phyloP scores from a whole-genome alignment of 768 basidiomycete genomes.

The Holtermanniella nyarrowii region DNA sequence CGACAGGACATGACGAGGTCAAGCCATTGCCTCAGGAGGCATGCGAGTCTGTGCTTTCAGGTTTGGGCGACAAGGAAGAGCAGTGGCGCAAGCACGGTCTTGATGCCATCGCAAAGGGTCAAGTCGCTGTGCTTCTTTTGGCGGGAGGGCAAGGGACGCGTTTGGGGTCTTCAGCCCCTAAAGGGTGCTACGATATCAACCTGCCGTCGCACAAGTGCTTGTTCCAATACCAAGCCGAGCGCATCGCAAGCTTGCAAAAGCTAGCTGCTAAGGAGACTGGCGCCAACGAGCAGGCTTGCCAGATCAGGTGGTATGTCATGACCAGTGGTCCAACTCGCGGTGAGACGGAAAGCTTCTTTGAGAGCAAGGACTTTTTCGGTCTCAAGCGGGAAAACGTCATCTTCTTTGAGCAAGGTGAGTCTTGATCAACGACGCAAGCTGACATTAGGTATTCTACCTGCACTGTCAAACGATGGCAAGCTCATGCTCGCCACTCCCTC shows the following conservation, averaged over 20 bases:
- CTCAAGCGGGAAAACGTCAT: conserved; percentile 68
- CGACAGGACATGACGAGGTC: conserved; percentile 43
- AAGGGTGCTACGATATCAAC: conserved; percentile 96
- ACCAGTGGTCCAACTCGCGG: conserved; percentile 88
- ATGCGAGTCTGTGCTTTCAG: conserved; percentile 53
- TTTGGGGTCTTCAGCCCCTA: conserved; percentile 81
- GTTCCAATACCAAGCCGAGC: conserved; percentile 96
- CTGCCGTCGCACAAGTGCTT: conserved; percentile 85
- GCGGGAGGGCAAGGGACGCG: conserved; percentile 97
- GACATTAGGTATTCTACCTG: conserved; percentile 76
- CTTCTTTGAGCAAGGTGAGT: conserved; percentile 89
- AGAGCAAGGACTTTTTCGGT: conserved; percentile 66
- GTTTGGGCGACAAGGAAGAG: conserved; percentile 45
- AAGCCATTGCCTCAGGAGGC: conserved; percentile 71
- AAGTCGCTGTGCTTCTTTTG: conserved; percentile 93
- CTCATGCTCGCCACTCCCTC: conserved; percentile 72
- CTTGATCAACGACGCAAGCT: background rate
- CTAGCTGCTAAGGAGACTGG: conserved; percentile 52
- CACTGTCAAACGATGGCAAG: conserved; percentile 87
- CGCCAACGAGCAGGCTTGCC: conserved; percentile 49
- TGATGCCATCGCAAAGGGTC: conserved; percentile 63
- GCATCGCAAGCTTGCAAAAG: conserved; percentile 71
- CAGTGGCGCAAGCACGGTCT: conserved; percentile 75
- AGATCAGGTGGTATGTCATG: conserved; percentile 98
- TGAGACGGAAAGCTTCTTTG: conserved; percentile 79